Base-by-base conservation (phyloP, 768 basidiomycete species). In the Obba rivulosa region DNA sequence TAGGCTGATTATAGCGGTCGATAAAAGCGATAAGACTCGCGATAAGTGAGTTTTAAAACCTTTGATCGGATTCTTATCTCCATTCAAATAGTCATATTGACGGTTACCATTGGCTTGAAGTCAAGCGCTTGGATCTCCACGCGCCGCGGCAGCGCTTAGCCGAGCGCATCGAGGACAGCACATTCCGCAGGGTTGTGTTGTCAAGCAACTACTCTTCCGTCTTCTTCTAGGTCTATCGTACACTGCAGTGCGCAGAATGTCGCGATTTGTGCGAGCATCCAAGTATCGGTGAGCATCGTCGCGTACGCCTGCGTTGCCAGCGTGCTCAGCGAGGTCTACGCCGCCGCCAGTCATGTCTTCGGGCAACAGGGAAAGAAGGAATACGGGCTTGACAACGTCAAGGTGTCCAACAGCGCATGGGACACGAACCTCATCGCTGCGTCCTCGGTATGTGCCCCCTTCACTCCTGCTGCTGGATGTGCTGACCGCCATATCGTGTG, bases 401-500 rank as follows among this genome's bases (percentile, higher is more conserved):
- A 92, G 66, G 76, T 92, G 16, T 85, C 89, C 42, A 85, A 81
- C 66, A 90, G 82, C 56, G 93, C 95, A 8, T 97, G 92, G 92
- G 95, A 98, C 66, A 97, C 95, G 38, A 95, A 97, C 65, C 69
- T 97, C 52, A 74, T 96, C 55, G 76, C 87, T 51, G 88, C 91
- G 10, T 92, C 91, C 54, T 83, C 76, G 38, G 88, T 92, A 63
- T 63, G 81, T 66, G 17, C 24, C n/a, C 45, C 20, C 13, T 47
- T 40, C 48, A 20, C 40, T 44, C 49, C 46, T 45, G 7, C 13
- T 43, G 24, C 21, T 8, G 1, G 13, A 34, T 36, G 37, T 11
- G 20, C 48, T 14, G 44, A 34, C 34, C 43, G 21, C 28, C 28
- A 46, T 46, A 34, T 21, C 51, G 17, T n/a, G n/a, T 25, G 11